These are phyloP conservation scores for Verticillium isaacii DNA, from an alignment of 2,329 filamentous ascomycete genomes.

Conservation along the genomic window DNA sequence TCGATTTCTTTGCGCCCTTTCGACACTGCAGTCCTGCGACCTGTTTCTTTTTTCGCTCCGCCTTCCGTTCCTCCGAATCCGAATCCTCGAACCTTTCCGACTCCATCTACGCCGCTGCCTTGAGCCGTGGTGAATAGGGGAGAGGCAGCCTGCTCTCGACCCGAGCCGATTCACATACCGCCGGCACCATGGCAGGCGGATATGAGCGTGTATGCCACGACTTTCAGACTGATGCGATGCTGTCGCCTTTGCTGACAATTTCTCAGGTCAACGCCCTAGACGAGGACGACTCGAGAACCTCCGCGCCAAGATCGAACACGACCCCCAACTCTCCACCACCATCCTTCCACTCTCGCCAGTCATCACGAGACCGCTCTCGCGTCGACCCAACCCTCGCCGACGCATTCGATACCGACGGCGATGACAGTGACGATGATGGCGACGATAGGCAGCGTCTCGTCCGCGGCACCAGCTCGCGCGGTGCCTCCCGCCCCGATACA, in stretches of 20 bases:
- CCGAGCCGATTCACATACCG: neutral
- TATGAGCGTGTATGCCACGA: conserved; percentile 51
- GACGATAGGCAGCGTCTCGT: conserved; percentile 87
- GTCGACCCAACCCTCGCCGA: conserved; percentile 84
- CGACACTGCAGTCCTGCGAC: neutral
- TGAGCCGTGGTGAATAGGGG: neutral
- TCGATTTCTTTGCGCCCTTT: neutral
- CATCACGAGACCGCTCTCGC: conserved; percentile 39
- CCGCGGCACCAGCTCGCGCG: conserved; percentile 49
- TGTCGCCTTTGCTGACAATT: conserved; percentile 13
- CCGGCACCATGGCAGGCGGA: conserved; percentile 42
- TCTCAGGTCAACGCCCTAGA: conserved; percentile 54
- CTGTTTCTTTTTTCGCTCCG: neutral
- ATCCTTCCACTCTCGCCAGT: conserved; percentile 82
- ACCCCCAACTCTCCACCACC: conserved; percentile 61
- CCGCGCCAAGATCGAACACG: conserved; percentile 21
- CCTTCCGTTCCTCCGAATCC: neutral
- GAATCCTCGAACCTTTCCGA: neutral
- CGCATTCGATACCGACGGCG: conserved; percentile 82
- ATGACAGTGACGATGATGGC: conserved; percentile 67
- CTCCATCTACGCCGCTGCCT: neutral
- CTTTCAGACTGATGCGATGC: neutral
- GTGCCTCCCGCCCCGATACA: conserved; percentile 10
- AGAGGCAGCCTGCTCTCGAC: neutral
- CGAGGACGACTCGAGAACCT: conserved; percentile 40